Conservation (phyloP, 768 basidiomycete species). For the Boletus tylopilopsis region DNA sequence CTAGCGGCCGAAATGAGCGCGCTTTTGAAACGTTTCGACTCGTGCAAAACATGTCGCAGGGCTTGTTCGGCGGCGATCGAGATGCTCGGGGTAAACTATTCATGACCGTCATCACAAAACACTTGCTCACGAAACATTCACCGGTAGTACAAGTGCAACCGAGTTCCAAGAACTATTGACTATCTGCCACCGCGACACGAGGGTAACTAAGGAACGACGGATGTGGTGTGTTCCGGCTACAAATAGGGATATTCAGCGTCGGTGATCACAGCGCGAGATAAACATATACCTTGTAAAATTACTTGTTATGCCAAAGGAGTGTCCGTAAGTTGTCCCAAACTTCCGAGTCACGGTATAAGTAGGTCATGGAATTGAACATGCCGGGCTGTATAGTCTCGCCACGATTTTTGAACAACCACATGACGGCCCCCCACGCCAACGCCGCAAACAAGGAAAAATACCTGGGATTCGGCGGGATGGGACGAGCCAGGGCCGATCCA, state of each 20-base stretch:
- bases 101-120: not conserved
- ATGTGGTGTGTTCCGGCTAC: slow-evolving; percentile 5
- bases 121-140: slow-evolving; percentile 8
- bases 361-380: slow-evolving; percentile 95
- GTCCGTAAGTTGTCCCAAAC: slow-evolving; percentile 79
- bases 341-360: slow-evolving; percentile 93
- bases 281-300: slow-evolving; percentile 9
- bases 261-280: not conserved
- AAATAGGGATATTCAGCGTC: not conserved
- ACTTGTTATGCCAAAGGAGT: slow-evolving; percentile 89
- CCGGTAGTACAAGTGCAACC: slow-evolving; percentile 66
- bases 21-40: slow-evolving; percentile 42
- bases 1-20: slow-evolving; percentile 63
- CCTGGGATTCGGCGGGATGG: slow-evolving; percentile 78
- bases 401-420: slow-evolving; percentile 90
- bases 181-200: slow-evolving; percentile 32
- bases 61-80: slow-evolving; percentile 62
- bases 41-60: slow-evolving; percentile 53
- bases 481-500: slow-evolving; percentile 46
- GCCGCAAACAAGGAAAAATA: slow-evolving; percentile 89
- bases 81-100: slow-evolving; percentile 57
- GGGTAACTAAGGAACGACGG: slow-evolving; percentile 19
- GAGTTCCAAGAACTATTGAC: slow-evolving; percentile 49
- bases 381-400: slow-evolving; percentile 94
- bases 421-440: slow-evolving; percentile 90